phyloP scores from a whole-genome alignment of 1,139 yeast species.

The Taphrina wiesneri region DNA sequence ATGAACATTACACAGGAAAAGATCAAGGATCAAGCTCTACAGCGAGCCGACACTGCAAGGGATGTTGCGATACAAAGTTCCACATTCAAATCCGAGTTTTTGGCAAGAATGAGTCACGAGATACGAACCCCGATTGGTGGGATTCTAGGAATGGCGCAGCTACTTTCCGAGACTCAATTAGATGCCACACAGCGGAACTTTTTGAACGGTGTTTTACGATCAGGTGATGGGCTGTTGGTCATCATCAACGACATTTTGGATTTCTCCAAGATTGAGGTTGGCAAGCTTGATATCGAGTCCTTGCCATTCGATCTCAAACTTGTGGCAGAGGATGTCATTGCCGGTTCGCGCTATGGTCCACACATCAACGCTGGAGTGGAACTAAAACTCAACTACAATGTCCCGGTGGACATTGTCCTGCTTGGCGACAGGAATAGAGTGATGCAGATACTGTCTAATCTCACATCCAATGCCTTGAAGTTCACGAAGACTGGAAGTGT shows the following conservation, averaged over 20 bases:
- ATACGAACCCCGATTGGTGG: constrained; percentile 91
- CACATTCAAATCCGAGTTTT: constrained; percentile 84
- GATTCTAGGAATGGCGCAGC: constrained; percentile 88
- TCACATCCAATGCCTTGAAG: constrained; percentile 61
- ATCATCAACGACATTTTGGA: constrained; percentile 86
- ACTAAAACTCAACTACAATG: background rate
- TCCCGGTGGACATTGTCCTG: constrained; percentile 12
- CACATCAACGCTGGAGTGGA: constrained; percentile 9
- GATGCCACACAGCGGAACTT: constrained; percentile 88
- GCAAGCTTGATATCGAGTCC: constrained; percentile 23
- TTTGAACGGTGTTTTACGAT: constrained; percentile 81
- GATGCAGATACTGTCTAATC: constrained; percentile 56
- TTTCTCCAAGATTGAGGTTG: constrained; percentile 76
- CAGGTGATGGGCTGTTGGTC: constrained; percentile 78
- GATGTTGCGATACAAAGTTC: constrained; percentile 92
- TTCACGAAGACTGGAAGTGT: constrained; percentile 56
- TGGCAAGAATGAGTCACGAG: constrained; percentile 91
- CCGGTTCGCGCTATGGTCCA: constrained; percentile 24
- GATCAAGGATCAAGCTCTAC: constrained; percentile 19
- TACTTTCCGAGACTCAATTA: constrained; percentile 79
- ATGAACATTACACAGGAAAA: constrained; percentile 15
- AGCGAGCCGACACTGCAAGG: constrained; percentile 58
- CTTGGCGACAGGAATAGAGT: constrained; percentile 37
- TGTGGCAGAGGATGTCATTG: constrained; percentile 10
- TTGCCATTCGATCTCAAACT: constrained; percentile 14